phyloP scores from a whole-genome alignment of 1,284 basidiomycete species.

The Sanghuangporus weigelae region DNA sequence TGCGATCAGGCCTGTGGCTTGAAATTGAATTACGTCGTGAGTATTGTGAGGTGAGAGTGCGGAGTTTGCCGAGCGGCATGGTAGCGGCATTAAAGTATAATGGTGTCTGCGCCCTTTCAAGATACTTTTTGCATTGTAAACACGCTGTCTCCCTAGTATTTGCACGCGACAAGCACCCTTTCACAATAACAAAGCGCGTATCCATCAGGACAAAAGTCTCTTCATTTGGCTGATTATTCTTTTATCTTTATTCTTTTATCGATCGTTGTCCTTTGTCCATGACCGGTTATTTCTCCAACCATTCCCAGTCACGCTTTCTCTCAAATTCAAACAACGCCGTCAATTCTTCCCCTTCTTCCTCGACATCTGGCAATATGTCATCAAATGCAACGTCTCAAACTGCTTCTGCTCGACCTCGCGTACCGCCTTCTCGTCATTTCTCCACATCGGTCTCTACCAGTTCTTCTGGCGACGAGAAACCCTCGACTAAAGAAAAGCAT shows the following conservation, averaged over 20 bases:
- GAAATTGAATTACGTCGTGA: background rate
- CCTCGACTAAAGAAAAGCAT: constrained; percentile 39
- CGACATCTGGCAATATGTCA: constrained; percentile 17
- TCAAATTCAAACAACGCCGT: constrained; percentile 34
- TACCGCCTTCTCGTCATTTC: constrained; percentile 65
- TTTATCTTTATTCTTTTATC: constrained; percentile 7
- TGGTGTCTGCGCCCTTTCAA: too few relatives aligned
- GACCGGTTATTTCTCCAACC: constrained; percentile 75
- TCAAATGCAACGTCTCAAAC: constrained; percentile 23
- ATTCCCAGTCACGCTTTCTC: constrained; percentile 67
- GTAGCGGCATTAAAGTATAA: background rate
- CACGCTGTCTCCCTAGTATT: background rate
- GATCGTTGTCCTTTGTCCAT: constrained; percentile 9
- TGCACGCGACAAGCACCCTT: background rate
- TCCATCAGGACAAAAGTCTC: background rate
- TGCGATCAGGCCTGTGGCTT: background rate
- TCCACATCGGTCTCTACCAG: constrained; percentile 53
- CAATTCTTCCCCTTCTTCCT: constrained; percentile 18
- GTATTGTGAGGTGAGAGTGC: background rate
- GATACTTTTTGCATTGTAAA: too few relatives aligned
- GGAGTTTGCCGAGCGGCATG: background rate
- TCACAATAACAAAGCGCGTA: background rate
- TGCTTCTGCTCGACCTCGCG: constrained; percentile 36
- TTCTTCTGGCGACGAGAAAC: constrained; percentile 38
- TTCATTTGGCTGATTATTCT: background rate